Percentiles rank a stretch among this genome's conserved stretches.
Evolutionary conservation across 225 moss, liverwort and hornwort genomes (phyloP).

Genomic region (Rhytidiadelphus loreus): DNA sequence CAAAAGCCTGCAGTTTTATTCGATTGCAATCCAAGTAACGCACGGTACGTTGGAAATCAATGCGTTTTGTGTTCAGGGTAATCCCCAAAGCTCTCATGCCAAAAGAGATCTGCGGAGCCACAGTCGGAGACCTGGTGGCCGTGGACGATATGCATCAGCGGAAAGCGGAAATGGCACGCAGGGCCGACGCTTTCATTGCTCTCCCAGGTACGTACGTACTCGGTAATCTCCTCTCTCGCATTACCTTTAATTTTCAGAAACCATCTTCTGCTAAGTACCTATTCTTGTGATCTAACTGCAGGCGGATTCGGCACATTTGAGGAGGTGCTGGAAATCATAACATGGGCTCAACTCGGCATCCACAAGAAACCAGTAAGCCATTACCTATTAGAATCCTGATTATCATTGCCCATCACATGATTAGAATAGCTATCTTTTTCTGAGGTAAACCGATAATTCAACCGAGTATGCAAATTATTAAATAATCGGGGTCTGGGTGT

Average conservation of each 20-base stretch:
- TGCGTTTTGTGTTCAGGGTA: neutral
- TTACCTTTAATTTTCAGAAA: neutral
- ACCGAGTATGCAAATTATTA: no score
- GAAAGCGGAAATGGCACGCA: conserved; percentile 43
- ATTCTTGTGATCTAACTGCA: neutral
- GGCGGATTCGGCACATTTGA: conserved; percentile 53
- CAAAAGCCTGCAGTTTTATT: neutral
- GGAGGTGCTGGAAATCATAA: conserved; percentile 44
- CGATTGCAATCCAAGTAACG: neutral
- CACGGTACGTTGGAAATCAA: no score
- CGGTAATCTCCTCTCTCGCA: no score
- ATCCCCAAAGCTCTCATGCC: conserved; percentile 26
- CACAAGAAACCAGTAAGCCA: conserved; percentile 31
- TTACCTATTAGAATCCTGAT: no score
- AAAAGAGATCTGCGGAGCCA: conserved; percentile 28
- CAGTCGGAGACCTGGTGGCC: conserved; percentile 22
- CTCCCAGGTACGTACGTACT: neutral
- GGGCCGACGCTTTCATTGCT: conserved; percentile 29
- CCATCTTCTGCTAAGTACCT: neutral
- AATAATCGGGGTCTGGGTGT: no score
- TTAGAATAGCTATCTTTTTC: neutral
- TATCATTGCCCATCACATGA: neutral
- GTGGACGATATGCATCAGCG: conserved; percentile 48
- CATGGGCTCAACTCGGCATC: conserved; percentile 51
- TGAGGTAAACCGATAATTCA: neutral